Evolutionary conservation across 1,139 yeast species (phyloP).

Genomic region (Petasospora fabianii): DNA sequence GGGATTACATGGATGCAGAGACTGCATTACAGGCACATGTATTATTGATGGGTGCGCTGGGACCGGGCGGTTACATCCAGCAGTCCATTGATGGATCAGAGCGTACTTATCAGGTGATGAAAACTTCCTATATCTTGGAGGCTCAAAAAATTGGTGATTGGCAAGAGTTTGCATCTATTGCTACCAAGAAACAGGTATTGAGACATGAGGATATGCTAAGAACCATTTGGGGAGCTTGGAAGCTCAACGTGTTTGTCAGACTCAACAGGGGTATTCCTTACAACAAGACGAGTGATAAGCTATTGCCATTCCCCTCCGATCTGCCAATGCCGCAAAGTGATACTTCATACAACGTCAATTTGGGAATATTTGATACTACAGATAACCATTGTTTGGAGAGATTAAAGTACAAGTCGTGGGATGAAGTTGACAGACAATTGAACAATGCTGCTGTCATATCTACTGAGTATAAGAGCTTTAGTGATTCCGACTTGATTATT

Average conservation of each 20-base stretch:
- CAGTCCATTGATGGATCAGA: constrained; percentile 29
- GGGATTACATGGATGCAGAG: constrained; percentile 34
- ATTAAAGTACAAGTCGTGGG: constrained; percentile 18
- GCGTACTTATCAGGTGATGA: constrained; percentile 28
- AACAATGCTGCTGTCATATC: constrained; percentile 8
- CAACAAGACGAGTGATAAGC: constrained; percentile 20
- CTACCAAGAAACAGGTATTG: constrained; percentile 35
- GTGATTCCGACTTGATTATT: constrained; percentile 27
- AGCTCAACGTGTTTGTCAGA: constrained; percentile 34
- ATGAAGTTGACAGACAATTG: constrained; percentile 17
- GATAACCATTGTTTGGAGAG: constrained; percentile 13
- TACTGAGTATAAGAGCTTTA: constrained; percentile 10
- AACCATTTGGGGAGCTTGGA: constrained; percentile 42
- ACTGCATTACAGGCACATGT: constrained; percentile 28
- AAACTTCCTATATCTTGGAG: constrained; percentile 28
- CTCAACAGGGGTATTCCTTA: constrained; percentile 41
- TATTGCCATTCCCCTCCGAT: constrained; percentile 27
- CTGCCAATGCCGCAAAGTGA: constrained; percentile 33
- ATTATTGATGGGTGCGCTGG: constrained; percentile 26
- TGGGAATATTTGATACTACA: constrained; percentile 19
- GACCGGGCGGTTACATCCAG: constrained; percentile 26
- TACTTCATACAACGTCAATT: constrained; percentile 25
- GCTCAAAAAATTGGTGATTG: constrained; percentile 27
- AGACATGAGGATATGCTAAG: constrained; percentile 38
- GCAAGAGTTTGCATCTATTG: constrained; percentile 21